These are phyloP conservation scores for Trichoderma atroviride DNA, from an alignment of 2,329 filamentous ascomycete species.

Conservation along the genomic window DNA sequence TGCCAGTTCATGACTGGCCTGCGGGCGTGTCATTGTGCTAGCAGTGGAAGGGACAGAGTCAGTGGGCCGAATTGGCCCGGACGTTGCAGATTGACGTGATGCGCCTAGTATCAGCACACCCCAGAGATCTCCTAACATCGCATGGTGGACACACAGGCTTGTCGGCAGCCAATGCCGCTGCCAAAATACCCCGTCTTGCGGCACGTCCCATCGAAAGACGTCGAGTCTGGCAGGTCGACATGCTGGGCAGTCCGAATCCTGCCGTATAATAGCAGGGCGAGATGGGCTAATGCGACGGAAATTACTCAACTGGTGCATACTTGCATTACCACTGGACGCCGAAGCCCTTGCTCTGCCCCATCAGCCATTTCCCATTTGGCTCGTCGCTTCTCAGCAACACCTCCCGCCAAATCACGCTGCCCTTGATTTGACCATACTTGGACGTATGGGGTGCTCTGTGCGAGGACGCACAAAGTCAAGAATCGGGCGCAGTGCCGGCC, in stretches of 20 bases:
- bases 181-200: slow-evolving; percentile 22
- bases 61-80: slow-evolving; percentile 11
- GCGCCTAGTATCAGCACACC: slow-evolving; percentile 18
- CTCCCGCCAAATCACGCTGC: slow-evolving; percentile 7
- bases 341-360: slow-evolving; percentile 4
- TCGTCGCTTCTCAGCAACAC: not conserved
- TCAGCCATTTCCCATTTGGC: slow-evolving; percentile 9
- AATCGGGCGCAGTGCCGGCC: slow-evolving; percentile 19
- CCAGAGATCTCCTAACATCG: slow-evolving; percentile 21
- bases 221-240: not conserved
- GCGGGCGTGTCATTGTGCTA: slow-evolving; percentile 24
- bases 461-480: slow-evolving; percentile 24
- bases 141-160: slow-evolving; percentile 15
- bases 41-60: slow-evolving; percentile 3
- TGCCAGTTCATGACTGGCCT: slow-evolving; percentile 22
- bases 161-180: slow-evolving; percentile 22
- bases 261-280: not conserved
- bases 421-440: slow-evolving; percentile 19
- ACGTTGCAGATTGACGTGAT: slow-evolving; percentile 26
- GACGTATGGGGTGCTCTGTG: slow-evolving; percentile 19
- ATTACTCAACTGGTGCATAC: not conserved
- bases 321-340: not conserved
- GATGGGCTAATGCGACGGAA: not conserved
- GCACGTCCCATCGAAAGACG: slow-evolving; percentile 12
- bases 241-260: not conserved